Evolutionary conservation across 176 grass and related monocot genomes (phyloP).

Genomic region (Chrysopogon serrulatus): DNA sequence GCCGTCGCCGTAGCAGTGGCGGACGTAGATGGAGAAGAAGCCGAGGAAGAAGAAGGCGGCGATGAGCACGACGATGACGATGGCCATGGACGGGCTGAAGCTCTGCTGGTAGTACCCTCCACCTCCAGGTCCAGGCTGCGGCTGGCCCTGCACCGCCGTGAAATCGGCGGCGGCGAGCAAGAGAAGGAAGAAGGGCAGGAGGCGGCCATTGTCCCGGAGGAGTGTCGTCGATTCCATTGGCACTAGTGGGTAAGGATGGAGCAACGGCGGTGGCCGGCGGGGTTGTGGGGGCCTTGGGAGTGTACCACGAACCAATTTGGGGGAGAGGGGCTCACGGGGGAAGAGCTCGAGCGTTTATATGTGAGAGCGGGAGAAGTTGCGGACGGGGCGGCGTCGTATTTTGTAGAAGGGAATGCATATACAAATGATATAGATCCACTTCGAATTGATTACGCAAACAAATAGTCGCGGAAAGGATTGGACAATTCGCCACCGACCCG

Average conservation of each 20-base stretch:
- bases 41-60: slow-evolving; percentile 76
- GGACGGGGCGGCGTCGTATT: slow-evolving; percentile 14
- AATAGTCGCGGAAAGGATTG: not conserved
- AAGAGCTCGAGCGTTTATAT: slow-evolving; percentile 14
- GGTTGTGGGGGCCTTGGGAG: not conserved
- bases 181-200: not conserved
- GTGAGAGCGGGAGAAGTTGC: slow-evolving; percentile 1
- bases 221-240: slow-evolving; percentile 1
- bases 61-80: slow-evolving; percentile 77
- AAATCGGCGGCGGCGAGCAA: not conserved
- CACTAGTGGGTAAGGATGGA: not conserved
- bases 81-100: slow-evolving; percentile 74
- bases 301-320: not conserved
- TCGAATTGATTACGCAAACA: not conserved
- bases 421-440: not conserved
- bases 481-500: not conserved
- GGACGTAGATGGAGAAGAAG: slow-evolving; percentile 86
- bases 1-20: slow-evolving; percentile 45
- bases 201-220: not conserved
- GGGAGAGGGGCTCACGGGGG: not conserved
- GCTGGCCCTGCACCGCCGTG: slow-evolving; percentile 24
- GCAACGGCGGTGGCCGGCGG: not conserved
- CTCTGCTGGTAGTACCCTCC: rapidly evolving
- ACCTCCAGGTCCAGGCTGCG: not conserved
- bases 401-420: not conserved